Evolutionary conservation across 441 rosid genomes (phyloP).

Genomic region (Metrosideros polymorpha): DNA sequence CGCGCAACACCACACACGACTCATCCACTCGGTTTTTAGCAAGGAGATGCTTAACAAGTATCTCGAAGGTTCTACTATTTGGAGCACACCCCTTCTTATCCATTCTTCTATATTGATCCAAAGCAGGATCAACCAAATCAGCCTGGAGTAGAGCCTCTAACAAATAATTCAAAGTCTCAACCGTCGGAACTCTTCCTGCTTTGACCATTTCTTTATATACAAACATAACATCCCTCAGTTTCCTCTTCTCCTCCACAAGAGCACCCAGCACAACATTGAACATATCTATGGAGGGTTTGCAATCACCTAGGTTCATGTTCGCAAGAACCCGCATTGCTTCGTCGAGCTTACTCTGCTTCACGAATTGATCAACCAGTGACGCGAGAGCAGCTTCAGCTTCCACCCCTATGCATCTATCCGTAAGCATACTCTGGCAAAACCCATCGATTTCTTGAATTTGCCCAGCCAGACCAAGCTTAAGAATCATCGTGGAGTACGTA

Average conservation of each 20-base stretch:
- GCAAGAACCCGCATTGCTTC: conserved; percentile 33
- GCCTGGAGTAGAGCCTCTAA: conserved; percentile 37
- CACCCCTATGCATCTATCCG: conserved; percentile 17
- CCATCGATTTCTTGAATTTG: conserved; percentile 26
- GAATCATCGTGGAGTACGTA: conserved; percentile 33
- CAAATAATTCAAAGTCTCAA: conserved; percentile 36
- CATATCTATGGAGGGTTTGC: conserved; percentile 18
- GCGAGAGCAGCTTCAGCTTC: conserved; percentile 17
- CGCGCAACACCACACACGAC: conserved; percentile 21
- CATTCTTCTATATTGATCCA: conserved; percentile 47
- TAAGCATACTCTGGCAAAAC: conserved; percentile 29
- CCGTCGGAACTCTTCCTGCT: conserved; percentile 30
- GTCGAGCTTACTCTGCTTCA: conserved; percentile 17
- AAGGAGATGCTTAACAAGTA: conserved; percentile 30
- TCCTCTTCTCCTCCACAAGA: conserved; percentile 26
- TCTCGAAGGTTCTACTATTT: conserved; percentile 34
- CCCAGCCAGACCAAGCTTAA: conserved; percentile 46
- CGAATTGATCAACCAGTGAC: conserved; percentile 28
- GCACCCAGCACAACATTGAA: conserved; percentile 34
- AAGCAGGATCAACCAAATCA: conserved; percentile 24
- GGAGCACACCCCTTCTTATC: conserved; percentile 34
- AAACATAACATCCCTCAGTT: conserved; percentile 27
- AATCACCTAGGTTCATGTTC: conserved; percentile 24
- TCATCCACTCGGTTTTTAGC: conserved; percentile 18
- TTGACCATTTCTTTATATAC: conserved; percentile 60